Conservation (phyloP, 495 filamentous ascomycete species). For the Penicillium desertorum region DNA sequence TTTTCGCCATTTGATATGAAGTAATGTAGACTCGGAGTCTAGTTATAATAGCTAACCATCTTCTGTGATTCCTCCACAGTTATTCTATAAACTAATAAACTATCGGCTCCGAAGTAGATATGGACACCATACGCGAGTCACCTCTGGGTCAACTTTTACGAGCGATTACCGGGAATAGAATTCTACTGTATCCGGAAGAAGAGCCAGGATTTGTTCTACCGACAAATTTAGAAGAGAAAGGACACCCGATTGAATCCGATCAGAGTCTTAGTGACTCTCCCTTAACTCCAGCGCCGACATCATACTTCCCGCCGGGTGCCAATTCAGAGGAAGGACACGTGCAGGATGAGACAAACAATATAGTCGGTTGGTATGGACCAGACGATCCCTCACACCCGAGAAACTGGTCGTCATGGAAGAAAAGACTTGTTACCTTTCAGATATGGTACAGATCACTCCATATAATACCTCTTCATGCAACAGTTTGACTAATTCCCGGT, state of each 20-base stretch:
- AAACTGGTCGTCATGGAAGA: background rate
- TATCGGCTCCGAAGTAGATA: background rate
- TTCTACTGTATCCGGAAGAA: slow-evolving; percentile 1
- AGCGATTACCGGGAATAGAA: background rate
- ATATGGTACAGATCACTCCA: background rate
- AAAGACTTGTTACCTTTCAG: background rate
- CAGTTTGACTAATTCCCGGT: background rate
- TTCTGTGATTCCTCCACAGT: background rate
- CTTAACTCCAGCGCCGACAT: background rate
- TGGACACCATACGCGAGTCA: background rate
- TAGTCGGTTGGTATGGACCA: background rate
- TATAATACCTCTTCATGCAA: background rate
- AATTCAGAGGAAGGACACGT: too few relatives aligned
- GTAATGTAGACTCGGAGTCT: background rate
- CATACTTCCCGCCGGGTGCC: too few relatives aligned
- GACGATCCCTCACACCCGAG: background rate
- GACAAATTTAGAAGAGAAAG: background rate
- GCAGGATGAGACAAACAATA: background rate
- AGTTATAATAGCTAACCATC: background rate
- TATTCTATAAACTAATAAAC: background rate
- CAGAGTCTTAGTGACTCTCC: background rate
- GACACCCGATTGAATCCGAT: background rate
- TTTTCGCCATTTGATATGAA: background rate
- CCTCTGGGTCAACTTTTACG: background rate
- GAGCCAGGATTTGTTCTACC: background rate